Evolutionary conservation across 2,329 filamentous ascomycete species (phyloP).

Genomic region (Macrophomina phaseolina): DNA sequence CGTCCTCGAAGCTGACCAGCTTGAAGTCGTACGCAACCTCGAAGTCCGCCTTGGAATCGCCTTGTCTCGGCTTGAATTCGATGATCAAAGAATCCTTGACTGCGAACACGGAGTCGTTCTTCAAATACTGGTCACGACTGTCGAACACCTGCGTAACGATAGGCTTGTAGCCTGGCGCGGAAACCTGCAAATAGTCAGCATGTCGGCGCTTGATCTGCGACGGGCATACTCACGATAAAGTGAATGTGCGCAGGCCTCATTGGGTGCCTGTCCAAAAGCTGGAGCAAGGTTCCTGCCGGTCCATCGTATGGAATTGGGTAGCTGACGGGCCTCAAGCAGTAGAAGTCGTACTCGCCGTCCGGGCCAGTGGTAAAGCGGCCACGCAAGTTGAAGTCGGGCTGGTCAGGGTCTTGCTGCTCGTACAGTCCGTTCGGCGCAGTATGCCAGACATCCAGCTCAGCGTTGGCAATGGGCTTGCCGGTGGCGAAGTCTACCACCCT

Average conservation of each 20-base stretch:
- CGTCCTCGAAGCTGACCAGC: slow-evolving; percentile 44
- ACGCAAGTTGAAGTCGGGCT: slow-evolving; percentile 75
- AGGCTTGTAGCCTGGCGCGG: slow-evolving; percentile 65
- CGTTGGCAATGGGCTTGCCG: slow-evolving; percentile 67
- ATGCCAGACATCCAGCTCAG: slow-evolving; percentile 79
- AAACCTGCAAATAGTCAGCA: slow-evolving; percentile 48
- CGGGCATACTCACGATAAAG: slow-evolving; percentile 55
- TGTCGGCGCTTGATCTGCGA: background rate
- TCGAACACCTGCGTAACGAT: slow-evolving; percentile 83
- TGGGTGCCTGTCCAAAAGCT: slow-evolving; percentile 65
- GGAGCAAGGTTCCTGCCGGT: slow-evolving; percentile 63
- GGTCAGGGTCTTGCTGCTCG: slow-evolving; percentile 74
- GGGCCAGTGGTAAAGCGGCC: slow-evolving; percentile 73
- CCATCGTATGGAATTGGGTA: slow-evolving; percentile 64
- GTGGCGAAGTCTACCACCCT: slow-evolving; percentile 63
- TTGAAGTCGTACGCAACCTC: slow-evolving; percentile 61
- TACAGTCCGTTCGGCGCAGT: slow-evolving; percentile 71
- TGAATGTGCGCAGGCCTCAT: slow-evolving; percentile 69
- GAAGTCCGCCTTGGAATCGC: slow-evolving; percentile 58
- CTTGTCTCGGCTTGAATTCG: slow-evolving; percentile 60
- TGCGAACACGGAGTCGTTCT: slow-evolving; percentile 64
- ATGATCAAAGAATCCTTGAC: slow-evolving; percentile 65
- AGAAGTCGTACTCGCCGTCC: slow-evolving; percentile 64
- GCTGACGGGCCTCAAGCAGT: slow-evolving; percentile 50
- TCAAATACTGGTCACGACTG: slow-evolving; percentile 66